phyloP scores from a whole-genome alignment of 1,284 basidiomycete genomes.

The Cryptococcus maquisensis region DNA sequence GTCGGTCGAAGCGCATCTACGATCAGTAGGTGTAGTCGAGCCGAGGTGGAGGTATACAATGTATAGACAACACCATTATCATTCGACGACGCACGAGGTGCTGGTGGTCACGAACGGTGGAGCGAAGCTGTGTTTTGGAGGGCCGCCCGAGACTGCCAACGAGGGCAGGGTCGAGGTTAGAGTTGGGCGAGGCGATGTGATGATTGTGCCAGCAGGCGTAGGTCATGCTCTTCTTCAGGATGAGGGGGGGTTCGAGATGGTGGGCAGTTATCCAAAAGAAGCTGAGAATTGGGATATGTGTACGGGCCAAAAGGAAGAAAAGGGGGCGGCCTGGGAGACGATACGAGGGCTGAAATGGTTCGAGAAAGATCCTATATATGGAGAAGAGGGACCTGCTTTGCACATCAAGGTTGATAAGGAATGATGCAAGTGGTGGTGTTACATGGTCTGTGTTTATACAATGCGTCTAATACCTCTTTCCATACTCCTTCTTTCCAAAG shows the following conservation, averaged over 20 bases:
- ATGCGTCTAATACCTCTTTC: too few relatives aligned
- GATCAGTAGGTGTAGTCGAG: slow-evolving; percentile 41
- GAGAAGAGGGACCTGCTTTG: slow-evolving; percentile 41
- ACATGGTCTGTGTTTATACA: too few relatives aligned
- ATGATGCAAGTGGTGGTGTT: too few relatives aligned
- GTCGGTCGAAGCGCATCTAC: slow-evolving; percentile 36
- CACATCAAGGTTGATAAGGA: background rate
- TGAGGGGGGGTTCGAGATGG: slow-evolving; percentile 49
- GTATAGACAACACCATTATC: slow-evolving; percentile 52
- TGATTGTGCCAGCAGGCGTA: slow-evolving; percentile 52
- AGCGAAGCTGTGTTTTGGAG: slow-evolving; percentile 50
- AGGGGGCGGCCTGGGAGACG: slow-evolving; percentile 31
- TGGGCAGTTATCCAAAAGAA: slow-evolving; percentile 50
- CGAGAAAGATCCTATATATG: slow-evolving; percentile 50
- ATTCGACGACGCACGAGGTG: slow-evolving; percentile 52
- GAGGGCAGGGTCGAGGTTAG: slow-evolving; percentile 39
- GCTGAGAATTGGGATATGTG: slow-evolving; percentile 50
- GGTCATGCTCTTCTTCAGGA: slow-evolving; percentile 47
- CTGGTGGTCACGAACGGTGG: slow-evolving; percentile 44
- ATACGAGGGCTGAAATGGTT: slow-evolving; percentile 49
- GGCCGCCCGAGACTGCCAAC: slow-evolving; percentile 37
- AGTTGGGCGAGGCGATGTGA: slow-evolving; percentile 48
- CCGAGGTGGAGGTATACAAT: slow-evolving; percentile 52
- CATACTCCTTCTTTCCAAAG: too few relatives aligned
- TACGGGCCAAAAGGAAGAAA: slow-evolving; percentile 30